Conservation (phyloP, 2,329 filamentous ascomycete species). For the Atkinsonella texensis region DNA sequence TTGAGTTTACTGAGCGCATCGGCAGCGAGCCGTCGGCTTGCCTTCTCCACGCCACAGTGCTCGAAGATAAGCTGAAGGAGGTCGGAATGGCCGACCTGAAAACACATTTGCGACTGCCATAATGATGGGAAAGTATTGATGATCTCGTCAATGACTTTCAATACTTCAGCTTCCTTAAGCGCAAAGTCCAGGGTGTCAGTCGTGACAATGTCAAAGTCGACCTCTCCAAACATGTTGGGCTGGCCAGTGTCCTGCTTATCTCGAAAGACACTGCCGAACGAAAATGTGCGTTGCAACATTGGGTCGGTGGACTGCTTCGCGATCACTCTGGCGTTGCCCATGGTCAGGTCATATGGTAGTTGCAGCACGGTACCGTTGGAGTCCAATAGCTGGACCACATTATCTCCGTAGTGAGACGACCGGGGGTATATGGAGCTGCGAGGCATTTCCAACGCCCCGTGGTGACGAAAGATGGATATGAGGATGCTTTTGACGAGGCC, state of each 20-base stretch:
- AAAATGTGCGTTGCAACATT: conserved; percentile 63
- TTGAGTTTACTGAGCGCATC: conserved; percentile 82
- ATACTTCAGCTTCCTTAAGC: conserved; percentile 81
- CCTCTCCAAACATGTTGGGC: conserved; percentile 72
- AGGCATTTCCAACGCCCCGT: conserved; percentile 75
- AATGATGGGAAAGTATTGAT: conserved; percentile 69
- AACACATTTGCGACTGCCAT: conserved; percentile 63
- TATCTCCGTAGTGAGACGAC: conserved; percentile 61
- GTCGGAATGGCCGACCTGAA: conserved; percentile 81
- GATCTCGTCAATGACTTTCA: conserved; percentile 92
- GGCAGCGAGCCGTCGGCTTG: conserved; percentile 60
- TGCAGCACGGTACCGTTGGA: conserved; percentile 79
- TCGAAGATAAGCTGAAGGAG: conserved; percentile 83
- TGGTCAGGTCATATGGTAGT: conserved; percentile 83
- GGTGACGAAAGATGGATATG: conserved; percentile 68
- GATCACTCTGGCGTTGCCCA: conserved; percentile 76
- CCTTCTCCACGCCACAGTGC: conserved; percentile 64
- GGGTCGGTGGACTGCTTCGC: conserved; percentile 54
- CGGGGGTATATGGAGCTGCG: conserved; percentile 70
- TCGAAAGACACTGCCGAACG: conserved; percentile 80
- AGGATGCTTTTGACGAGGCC: conserved; percentile 64
- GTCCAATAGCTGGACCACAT: conserved; percentile 71
- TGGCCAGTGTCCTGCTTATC: conserved; percentile 69
- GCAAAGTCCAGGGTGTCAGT: conserved; percentile 69
- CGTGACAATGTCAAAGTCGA: conserved; percentile 94